Evolutionary conservation across 75 land plant genomes (phyloP).

Genomic region (Pinus tabuliformis): DNA sequence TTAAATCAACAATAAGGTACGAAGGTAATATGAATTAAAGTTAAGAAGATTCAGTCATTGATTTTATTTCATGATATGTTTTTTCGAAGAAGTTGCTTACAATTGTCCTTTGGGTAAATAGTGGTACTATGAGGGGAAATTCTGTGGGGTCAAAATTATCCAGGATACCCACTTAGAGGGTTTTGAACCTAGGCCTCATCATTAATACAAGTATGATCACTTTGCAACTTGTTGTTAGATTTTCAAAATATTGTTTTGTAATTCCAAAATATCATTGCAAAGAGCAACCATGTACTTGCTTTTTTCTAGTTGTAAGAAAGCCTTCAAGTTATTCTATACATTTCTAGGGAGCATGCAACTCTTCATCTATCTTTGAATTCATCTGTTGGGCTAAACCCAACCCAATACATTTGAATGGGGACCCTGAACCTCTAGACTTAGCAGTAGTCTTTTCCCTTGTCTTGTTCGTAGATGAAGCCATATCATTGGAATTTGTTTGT

Average conservation of each 20-base stretch:
- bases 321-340: conserved; percentile 86
- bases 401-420: conserved; percentile 94
- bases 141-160: too few species aligned
- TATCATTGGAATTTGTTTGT: conserved; percentile 7
- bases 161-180: too few species aligned
- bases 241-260: not conserved
- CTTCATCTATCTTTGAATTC: conserved; percentile 75
- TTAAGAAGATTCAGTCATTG: too few species aligned
- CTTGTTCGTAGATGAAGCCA: conserved; percentile 26
- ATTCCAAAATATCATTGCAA: not conserved
- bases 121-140: too few species aligned
- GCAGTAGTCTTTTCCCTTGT: conserved; percentile 34
- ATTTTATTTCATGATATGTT: too few species aligned
- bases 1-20: not conserved
- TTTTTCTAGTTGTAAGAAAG: conserved; percentile 66
- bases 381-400: conserved; percentile 76
- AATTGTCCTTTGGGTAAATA: too few species aligned
- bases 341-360: conserved; percentile 49
- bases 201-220: too few species aligned
- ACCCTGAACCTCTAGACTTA: conserved; percentile 80
- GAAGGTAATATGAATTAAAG: too few species aligned
- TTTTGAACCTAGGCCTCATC: too few species aligned
- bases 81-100: too few species aligned
- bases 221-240: not conserved
- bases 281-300: conserved; percentile 52